Base-by-base conservation (phyloP, 331 rosid genomes). In the Pyrus hybrid region DNA sequence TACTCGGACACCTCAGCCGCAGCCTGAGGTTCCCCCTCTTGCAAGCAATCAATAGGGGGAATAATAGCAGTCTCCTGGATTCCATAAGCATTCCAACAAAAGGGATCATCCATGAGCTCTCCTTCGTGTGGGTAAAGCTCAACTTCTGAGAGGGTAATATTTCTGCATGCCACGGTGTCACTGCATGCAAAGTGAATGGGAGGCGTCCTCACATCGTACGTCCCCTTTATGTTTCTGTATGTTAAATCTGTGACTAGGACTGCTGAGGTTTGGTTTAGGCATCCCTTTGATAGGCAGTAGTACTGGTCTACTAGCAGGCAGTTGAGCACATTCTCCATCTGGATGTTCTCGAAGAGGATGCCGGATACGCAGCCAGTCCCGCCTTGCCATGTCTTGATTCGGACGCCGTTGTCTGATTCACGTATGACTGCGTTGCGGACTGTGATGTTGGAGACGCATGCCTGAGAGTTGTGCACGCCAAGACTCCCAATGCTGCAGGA, bases 331-430 rank as follows among this genome's bases (percentile, higher is more conserved):
- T 91, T 91, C 75, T 91, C 97, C 99, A 95, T 92, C 73, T 90
- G 87, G 45, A 95, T 91, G 90, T 84, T 89, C 61, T 86, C 88
- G 74, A 95, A 95, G 43, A 71, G 66, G 14, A 95, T 63, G 1
- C 84, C 85, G 0, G 87, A 74, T 51, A 95, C 99, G 2, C 96
- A 83, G 0, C 99, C 97, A 53, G 85, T 79, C 4, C 99, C 98
- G 1, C 99, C 99, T 84, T 95, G 99, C 99, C 99, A 95, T 73
- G 93, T 93, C 88, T 93, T 93, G 51, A 88, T 89, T 26, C 99
- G 84, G 0, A 91, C 66, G 7, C 99, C 99, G 13, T 95, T 95
- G 87, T 95, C 97, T 3, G 99, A 92, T 74, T 92, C 93, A 56
- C 58, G 88, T 18, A 95, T 90, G 72, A 87, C 68, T 0, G 85